These are phyloP conservation scores for Scheffersomyces segobiensis DNA, from an alignment of 1,139 yeast genomes.

Conservation along the genomic window DNA sequence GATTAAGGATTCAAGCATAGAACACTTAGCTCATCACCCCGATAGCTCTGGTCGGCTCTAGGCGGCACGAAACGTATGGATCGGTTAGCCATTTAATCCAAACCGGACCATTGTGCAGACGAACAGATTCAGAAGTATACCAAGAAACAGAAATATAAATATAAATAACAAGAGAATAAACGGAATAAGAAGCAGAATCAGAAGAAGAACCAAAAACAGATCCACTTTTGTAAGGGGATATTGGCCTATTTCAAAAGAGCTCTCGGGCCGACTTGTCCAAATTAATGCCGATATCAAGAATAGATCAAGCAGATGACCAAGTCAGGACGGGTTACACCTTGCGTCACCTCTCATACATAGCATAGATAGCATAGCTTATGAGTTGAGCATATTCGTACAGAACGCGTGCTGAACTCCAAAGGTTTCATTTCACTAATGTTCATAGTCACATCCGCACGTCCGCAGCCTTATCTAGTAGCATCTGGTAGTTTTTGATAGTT, in stretches of 20 bases:
- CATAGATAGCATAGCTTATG: neutral
- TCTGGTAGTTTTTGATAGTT: too few relatives aligned
- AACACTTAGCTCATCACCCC: neutral
- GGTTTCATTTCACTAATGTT: neutral
- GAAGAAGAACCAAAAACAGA: neutral
- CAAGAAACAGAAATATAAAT: neutral
- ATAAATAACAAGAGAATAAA: too few relatives aligned
- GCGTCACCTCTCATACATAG: neutral
- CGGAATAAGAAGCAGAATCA: too few relatives aligned
- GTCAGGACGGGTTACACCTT: neutral
- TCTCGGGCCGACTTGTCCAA: neutral
- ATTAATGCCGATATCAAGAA: neutral
- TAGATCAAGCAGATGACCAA: neutral
- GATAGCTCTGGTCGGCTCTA: neutral
- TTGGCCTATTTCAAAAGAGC: neutral
- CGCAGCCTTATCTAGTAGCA: neutral
- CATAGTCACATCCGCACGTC: neutral
- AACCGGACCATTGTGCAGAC: neutral
- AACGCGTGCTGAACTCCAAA: neutral
- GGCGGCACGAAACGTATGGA: neutral
- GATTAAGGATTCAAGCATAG: too few relatives aligned
- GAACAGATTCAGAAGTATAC: neutral
- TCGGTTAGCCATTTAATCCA: neutral
- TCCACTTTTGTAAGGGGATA: neutral
- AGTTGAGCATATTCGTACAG: neutral